These are phyloP conservation scores for Pleurotus salmoneostramineus DNA, from an alignment of 768 basidiomycete species.

Conservation along the genomic window DNA sequence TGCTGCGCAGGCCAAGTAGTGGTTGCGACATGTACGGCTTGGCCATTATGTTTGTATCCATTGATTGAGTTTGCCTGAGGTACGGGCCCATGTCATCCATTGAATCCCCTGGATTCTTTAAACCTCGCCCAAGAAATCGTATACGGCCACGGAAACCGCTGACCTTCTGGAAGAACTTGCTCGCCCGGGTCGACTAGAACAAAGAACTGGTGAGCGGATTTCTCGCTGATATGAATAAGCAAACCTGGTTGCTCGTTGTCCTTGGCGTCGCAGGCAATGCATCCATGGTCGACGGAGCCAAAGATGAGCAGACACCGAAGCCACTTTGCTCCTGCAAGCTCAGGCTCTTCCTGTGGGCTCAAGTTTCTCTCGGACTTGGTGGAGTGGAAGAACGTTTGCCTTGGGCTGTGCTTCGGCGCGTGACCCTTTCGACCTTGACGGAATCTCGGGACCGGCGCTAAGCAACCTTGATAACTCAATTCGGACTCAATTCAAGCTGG, in stretches of 20 bases:
- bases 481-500: too few species aligned
- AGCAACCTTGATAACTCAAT: background rate
- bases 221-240: background rate
- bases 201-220: background rate
- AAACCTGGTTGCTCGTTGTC: background rate
- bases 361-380: too few species aligned
- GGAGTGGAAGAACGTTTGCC: too few species aligned
- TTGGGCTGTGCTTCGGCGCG: too few species aligned
- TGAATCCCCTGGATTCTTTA: constrained; percentile 19
- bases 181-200: constrained; percentile 19
- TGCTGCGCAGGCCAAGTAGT: constrained; percentile 21
- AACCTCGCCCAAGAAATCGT: constrained; percentile 23
- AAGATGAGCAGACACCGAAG: too few species aligned
- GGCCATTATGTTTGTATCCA: constrained; percentile 22
- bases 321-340: background rate
- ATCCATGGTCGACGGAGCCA: too few species aligned
- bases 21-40: constrained; percentile 49
- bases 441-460: background rate
- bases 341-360: background rate
- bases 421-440: background rate
- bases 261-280: background rate
- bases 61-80: constrained; percentile 24
- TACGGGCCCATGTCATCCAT: constrained; percentile 17
- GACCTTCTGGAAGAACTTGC: constrained; percentile 36
- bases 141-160: constrained; percentile 31